Base-by-base conservation (phyloP, 2,329 filamentous ascomycete species). In the Colletotrichum destructivum region DNA sequence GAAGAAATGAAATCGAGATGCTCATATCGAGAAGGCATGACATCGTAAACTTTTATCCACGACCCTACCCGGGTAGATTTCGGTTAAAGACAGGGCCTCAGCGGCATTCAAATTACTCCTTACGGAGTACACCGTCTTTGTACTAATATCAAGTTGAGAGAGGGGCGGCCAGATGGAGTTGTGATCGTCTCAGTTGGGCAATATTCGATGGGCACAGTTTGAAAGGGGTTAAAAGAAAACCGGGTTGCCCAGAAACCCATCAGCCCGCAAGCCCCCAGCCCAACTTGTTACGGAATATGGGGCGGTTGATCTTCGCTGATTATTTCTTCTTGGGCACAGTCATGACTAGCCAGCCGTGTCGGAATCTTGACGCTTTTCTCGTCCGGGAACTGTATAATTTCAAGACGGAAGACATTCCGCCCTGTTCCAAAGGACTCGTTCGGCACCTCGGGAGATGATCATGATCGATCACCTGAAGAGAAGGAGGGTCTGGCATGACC, bases 381-480 rank as follows among this genome's bases (percentile, higher is more conserved):
- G 38, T 46, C 21, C 56, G 49, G 40, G 26, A 56, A 26, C 18
- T 23, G 23, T 8, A 57, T 13, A 13, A 23, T 57, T 11, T 31
- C 11, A 31, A 23, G 21, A 65, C 51, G 51, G 51, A 49, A 56
- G 35, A 56, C 9, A 46, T 65, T 65, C 62, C 51, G 62, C 56
- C 13, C 51, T 18, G 15, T 38, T 23, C 31, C 31, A 35, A 35
- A 9, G 38, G 54, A n/a, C 18, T 46, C 46, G 9, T 56, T 49
- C 18, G n/a, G 18, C 11, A n/a, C 18, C 16, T 57, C 26, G 5
- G 23, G 35, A 16, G 62, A 57, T 52, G 62, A 57, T 57, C 26
- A 23, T 35, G 23, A 65, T 65, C 16, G 26, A 61, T 35, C 31
- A 35, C 31, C 31, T 35, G 31, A 9, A 2, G 31, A 2, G 23